phyloP scores from a whole-genome alignment of 2,329 filamentous ascomycete species.

The Claviceps spartinae region DNA sequence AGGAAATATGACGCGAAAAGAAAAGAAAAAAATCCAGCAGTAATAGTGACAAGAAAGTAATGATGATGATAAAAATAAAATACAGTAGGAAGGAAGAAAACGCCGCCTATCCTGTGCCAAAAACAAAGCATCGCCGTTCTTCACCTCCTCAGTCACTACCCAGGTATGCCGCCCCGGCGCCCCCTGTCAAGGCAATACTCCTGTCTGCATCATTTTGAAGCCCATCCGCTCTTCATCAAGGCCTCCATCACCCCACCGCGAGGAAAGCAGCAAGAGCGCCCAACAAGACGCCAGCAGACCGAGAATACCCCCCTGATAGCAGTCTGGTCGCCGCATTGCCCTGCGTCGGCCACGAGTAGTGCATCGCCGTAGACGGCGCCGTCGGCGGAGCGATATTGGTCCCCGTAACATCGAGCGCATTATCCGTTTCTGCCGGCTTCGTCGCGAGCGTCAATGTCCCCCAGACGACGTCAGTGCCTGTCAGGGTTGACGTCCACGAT shows the following conservation, averaged over 20 bases:
- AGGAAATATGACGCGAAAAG: too few species aligned
- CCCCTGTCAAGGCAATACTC: not conserved
- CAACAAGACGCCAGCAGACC: not conserved
- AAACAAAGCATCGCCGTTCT: too few species aligned
- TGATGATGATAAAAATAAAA: too few species aligned
- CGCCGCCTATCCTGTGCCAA: too few species aligned
- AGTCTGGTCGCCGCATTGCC: not conserved
- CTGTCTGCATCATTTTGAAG: not conserved
- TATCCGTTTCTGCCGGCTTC: slow-evolving; percentile 19
- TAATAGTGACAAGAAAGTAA: too few species aligned
- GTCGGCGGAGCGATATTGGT: slow-evolving; percentile 8
- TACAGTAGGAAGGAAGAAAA: too few species aligned
- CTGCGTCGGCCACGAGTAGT: slow-evolving; percentile 4
- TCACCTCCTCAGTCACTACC: too few species aligned
- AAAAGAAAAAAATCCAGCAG: too few species aligned
- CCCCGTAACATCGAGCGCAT: slow-evolving; percentile 14
- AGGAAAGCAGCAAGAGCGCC: not conserved
- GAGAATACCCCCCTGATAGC: not conserved
- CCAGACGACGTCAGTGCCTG: slow-evolving; percentile 29
- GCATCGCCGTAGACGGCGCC: slow-evolving; percentile 6
- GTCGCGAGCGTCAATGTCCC: slow-evolving; percentile 29
- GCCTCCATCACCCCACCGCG: not conserved
- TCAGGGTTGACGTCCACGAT: slow-evolving; percentile 31
- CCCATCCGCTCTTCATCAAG: not conserved
- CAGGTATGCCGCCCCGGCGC: too few species aligned